Conservation (phyloP, 371 early-diverging fungal species). For the Rhizopus stolonifer region DNA sequence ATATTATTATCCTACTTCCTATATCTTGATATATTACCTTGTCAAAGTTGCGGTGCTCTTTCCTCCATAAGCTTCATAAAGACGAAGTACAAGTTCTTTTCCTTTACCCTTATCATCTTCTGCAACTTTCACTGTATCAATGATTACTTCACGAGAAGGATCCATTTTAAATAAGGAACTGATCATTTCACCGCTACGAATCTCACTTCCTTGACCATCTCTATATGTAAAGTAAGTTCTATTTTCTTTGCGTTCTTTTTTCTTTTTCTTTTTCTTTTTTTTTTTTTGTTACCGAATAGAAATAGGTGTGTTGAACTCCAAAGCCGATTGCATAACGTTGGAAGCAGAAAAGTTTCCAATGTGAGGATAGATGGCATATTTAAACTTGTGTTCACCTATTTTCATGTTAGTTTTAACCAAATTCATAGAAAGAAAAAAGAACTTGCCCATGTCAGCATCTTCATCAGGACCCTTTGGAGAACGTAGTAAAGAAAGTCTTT, state of each 20-base stretch:
- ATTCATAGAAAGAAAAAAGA: not conserved
- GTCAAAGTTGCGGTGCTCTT: slow-evolving; percentile 59
- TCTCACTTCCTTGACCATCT: slow-evolving; percentile 13
- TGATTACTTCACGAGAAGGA: slow-evolving; percentile 60
- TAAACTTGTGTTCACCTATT: slow-evolving; percentile 71
- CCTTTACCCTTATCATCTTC: slow-evolving; percentile 65
- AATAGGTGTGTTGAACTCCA: slow-evolving; percentile 86
- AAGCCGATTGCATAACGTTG: slow-evolving; percentile 80
- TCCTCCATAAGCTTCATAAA: slow-evolving; percentile 95
- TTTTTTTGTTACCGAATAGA: slow-evolving; percentile 45
- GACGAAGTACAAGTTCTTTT: slow-evolving; percentile 66
- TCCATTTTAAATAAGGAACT: slow-evolving; percentile 33
- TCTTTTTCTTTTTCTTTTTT: not conserved
- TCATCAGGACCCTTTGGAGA: slow-evolving; percentile 83
- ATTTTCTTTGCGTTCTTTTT: not conserved
- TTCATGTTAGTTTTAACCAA: not conserved
- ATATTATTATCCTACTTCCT: not conserved
- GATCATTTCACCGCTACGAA: slow-evolving; percentile 10
- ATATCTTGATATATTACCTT: slow-evolving; percentile 44
- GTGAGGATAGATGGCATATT: slow-evolving; percentile 92
- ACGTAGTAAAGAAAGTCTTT: slow-evolving; percentile 82
- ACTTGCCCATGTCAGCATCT: slow-evolving; percentile 61
- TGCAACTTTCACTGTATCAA: slow-evolving; percentile 87
- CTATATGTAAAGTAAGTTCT: slow-evolving; percentile 3
- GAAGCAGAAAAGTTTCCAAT: slow-evolving; percentile 72